Evolutionary conservation across 345 rosid species (phyloP).

Genomic region (Gossypium ekmanianum): DNA sequence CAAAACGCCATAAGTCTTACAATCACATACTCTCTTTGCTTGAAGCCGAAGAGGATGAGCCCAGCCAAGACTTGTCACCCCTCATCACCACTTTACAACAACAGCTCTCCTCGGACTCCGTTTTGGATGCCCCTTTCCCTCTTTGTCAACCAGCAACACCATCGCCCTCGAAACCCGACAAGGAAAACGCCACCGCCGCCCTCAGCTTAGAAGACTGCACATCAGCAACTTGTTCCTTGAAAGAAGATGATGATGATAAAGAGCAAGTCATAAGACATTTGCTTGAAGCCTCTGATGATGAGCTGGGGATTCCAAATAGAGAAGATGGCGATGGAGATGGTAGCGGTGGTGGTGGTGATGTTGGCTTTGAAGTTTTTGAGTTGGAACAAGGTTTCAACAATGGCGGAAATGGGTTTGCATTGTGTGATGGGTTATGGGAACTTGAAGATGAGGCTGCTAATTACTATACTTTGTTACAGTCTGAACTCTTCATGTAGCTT

Average conservation of each 20-base stretch:
- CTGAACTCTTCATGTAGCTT: slow-evolving; percentile 53
- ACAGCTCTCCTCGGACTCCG: slow-evolving; percentile 35
- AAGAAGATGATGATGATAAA: slow-evolving; percentile 26
- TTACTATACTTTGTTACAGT: slow-evolving; percentile 56
- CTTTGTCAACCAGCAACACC: not conserved
- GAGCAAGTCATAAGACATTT: slow-evolving; percentile 68
- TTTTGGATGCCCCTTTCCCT: slow-evolving; percentile 14
- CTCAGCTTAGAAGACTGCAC: slow-evolving; percentile 15
- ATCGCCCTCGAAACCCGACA: not conserved
- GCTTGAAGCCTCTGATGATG: slow-evolving; percentile 86
- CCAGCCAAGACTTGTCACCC: slow-evolving; percentile 47
- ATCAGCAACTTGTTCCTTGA: slow-evolving; percentile 25
- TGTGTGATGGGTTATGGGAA: slow-evolving; percentile 67
- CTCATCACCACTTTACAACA: slow-evolving; percentile 57
- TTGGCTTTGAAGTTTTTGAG: slow-evolving; percentile 22
- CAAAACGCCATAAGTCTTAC: slow-evolving; percentile 49
- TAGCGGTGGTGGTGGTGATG: not conserved
- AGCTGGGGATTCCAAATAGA: slow-evolving; percentile 72
- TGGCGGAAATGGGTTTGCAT: slow-evolving; percentile 34
- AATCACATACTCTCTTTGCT: slow-evolving; percentile 39
- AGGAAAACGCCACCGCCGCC: slow-evolving; percentile 8
- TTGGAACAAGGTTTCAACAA: slow-evolving; percentile 18
- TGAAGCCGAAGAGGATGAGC: slow-evolving; percentile 49
- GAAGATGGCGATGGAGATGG: slow-evolving; percentile 17
- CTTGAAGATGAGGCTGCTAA: slow-evolving; percentile 71